These are phyloP conservation scores for Gynandropsis gynandra DNA, from an alignment of 345 rosid genomes.

Conservation along the genomic window DNA sequence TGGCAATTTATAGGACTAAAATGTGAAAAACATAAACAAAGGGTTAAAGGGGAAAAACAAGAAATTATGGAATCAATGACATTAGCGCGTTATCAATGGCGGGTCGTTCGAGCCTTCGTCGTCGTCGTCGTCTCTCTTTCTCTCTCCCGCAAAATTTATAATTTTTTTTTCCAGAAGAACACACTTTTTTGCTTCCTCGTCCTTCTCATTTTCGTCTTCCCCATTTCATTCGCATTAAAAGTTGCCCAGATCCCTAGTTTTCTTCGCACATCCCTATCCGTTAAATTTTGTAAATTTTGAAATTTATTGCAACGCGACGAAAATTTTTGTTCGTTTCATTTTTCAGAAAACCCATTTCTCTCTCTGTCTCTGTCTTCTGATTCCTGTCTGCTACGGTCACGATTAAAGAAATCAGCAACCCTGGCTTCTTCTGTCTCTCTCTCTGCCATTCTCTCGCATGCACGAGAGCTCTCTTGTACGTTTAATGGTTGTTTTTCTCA, in stretches of 20 bases:
- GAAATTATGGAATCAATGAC: constrained; percentile 15
- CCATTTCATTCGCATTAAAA: constrained; percentile 11
- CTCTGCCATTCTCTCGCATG: constrained; percentile 30
- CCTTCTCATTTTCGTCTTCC: constrained; percentile 21
- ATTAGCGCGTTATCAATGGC: constrained; percentile 18
- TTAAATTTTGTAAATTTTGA: background rate
- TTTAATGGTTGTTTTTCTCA: constrained; percentile 6
- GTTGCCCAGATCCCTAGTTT: constrained; percentile 19
- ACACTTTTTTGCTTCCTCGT: constrained; percentile 11
- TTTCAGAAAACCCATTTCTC: background rate
- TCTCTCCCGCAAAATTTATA: constrained; percentile 5
- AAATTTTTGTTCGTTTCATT: background rate
- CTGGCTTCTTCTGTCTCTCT: constrained; percentile 19
- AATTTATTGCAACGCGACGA: constrained; percentile 18
- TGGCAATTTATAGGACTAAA: too few relatives aligned
- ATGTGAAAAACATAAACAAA: too few relatives aligned
- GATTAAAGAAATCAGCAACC: constrained; percentile 29
- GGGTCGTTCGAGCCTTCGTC: constrained; percentile 39
- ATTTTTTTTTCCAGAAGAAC: background rate
- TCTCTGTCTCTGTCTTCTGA: constrained; percentile 11
- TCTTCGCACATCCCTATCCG: constrained; percentile 22
- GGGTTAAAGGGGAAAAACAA: constrained; percentile 3
- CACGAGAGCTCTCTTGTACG: constrained; percentile 23
- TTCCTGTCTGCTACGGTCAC: constrained; percentile 25
- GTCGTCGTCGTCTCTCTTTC: constrained; percentile 10